Evolutionary conservation across 495 filamentous ascomycete species (phyloP).

Genomic region (Baudoinia panamericana): DNA sequence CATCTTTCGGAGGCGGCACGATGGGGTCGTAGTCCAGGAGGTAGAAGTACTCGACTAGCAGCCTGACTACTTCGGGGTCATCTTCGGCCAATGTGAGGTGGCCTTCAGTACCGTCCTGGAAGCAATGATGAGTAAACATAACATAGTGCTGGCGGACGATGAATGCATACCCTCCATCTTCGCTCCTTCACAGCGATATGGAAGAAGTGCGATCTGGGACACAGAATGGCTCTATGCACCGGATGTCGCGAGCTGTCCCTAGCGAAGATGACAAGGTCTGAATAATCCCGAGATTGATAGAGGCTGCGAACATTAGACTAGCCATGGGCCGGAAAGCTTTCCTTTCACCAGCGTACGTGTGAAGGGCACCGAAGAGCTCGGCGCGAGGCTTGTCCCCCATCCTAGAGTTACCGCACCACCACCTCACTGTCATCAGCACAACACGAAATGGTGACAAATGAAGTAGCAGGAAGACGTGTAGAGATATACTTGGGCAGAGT

Average conservation of each 20-base stretch:
- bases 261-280: constrained; percentile 6
- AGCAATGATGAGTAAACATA: not conserved
- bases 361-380: constrained; percentile 4
- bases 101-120: constrained; percentile 7
- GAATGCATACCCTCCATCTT: constrained; percentile 4
- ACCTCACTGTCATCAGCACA: no score
- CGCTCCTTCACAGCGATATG: not conserved
- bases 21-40: constrained; percentile 9
- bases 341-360: not conserved
- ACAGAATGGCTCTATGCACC: constrained; percentile 8
- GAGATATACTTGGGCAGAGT: no score
- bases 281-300: constrained; percentile 11
- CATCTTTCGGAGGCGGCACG: not conserved
- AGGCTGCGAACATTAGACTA: not conserved
- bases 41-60: constrained; percentile 9
- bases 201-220: constrained; percentile 7
- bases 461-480: no score
- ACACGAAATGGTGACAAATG: no score
- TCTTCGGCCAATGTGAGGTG: constrained; percentile 5
- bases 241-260: constrained; percentile 2
- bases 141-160: not conserved
- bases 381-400: constrained; percentile 11
- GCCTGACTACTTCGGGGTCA: constrained; percentile 6
- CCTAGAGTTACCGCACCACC: not conserved
- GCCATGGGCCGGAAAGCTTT: not conserved